phyloP scores from a whole-genome alignment of 352 stramenopile genomes.

The Globisporangium abappressorium region DNA sequence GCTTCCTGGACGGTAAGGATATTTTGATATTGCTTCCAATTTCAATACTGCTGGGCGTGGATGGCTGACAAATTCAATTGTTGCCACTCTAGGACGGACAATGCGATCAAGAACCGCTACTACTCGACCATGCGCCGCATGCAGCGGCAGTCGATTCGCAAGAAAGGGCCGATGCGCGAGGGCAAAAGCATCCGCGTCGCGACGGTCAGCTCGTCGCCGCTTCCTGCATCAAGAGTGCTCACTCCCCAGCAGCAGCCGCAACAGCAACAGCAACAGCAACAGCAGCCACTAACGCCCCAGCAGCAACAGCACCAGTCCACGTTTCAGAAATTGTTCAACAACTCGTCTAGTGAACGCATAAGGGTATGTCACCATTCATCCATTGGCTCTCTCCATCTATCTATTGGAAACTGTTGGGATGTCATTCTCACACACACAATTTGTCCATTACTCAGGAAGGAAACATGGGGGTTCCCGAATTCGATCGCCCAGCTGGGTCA shows the following conservation, averaged over 20 bases:
- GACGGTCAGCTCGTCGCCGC: slow-evolving; percentile 43
- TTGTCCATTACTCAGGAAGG: neutral
- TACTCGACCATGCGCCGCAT: slow-evolving; percentile 91
- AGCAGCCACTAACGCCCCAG: slow-evolving; percentile 20
- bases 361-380: slow-evolving; percentile 29
- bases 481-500: slow-evolving; percentile 33
- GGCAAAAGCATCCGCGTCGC: slow-evolving; percentile 79
- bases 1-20: slow-evolving; percentile 67
- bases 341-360: slow-evolving; percentile 26
- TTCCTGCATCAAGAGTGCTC: slow-evolving; percentile 23
- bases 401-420: neutral
- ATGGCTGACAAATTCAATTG: neutral
- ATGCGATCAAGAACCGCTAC: slow-evolving; percentile 91
- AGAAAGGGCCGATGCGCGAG: slow-evolving; percentile 79
- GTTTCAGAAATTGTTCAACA: slow-evolving; percentile 63
- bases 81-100: slow-evolving; percentile 61
- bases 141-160: slow-evolving; percentile 84
- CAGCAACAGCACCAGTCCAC: slow-evolving; percentile 34
- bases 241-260: slow-evolving; percentile 14
- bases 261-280: slow-evolving; percentile 8
- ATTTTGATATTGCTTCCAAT: neutral
- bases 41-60: neutral
- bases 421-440: neutral
- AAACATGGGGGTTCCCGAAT: slow-evolving; percentile 30
- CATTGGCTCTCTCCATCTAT: neutral